phyloP scores from a whole-genome alignment of 2,329 filamentous ascomycete species.

The Colletotrichum shisoi region DNA sequence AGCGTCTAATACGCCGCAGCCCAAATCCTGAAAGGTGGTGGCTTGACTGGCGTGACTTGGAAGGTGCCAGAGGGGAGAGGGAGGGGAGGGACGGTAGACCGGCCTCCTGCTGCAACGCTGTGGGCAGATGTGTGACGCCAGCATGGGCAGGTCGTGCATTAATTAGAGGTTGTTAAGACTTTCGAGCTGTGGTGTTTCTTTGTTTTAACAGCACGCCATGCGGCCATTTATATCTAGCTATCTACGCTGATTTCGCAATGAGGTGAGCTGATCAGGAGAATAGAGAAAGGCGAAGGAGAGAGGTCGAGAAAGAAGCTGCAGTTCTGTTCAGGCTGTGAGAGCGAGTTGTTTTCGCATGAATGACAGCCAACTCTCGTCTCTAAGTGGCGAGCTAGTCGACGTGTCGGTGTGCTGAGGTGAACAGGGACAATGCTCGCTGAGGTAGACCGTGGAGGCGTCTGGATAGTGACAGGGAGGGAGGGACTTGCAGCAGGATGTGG shows the following conservation, averaged over 20 bases:
- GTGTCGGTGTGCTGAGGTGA: constrained; percentile 18
- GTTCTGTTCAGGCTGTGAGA: neutral
- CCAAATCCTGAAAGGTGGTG: constrained; percentile 7
- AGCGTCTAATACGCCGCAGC: constrained; percentile 31
- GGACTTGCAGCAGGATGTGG: constrained; percentile 18
- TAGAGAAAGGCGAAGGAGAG: neutral
- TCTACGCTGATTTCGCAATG: neutral
- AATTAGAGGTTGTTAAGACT: neutral
- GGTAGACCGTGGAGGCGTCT: neutral
- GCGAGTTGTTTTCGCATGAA: constrained; percentile 1
- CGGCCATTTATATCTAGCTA: neutral
- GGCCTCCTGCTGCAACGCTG: constrained; percentile 33
- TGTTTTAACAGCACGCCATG: constrained; percentile 3
- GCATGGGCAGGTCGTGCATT: constrained; percentile 18
- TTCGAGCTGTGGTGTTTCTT: neutral
- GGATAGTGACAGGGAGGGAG: neutral
- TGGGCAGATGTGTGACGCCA: constrained; percentile 38
- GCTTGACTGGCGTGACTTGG: neutral
- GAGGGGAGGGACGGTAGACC: constrained; percentile 1
- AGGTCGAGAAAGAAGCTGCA: neutral
- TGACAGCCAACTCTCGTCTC: neutral
- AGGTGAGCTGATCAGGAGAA: neutral
- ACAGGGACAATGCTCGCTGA: constrained; percentile 15
- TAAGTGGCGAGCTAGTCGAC: neutral
- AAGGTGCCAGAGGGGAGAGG: neutral